A percentile compares a stretch with the other conserved stretches of the same genome.
These are phyloP conservation scores for Stephania japonica DNA, from an alignment of 164 flowering plant genomes.

Conservation along the genomic window DNA sequence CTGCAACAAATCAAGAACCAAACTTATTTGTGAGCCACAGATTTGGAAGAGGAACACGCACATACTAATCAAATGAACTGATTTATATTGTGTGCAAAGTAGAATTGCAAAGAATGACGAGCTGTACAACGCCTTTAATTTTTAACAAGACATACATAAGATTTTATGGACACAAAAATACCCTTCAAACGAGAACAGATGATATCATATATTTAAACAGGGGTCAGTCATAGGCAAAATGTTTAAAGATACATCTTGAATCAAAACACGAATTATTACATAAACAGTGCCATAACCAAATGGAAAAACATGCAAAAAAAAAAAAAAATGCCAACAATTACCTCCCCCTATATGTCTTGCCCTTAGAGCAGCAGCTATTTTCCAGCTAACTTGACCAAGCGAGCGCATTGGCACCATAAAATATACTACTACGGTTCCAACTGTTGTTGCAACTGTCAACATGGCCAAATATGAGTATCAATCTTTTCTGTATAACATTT, in stretches of 20 bases:
- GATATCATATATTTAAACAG: neutral
- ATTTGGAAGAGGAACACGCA: neutral
- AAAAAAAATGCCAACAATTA: slow-evolving; percentile 20
- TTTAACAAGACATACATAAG: neutral
- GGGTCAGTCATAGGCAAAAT: neutral
- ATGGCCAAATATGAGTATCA: slow-evolving; percentile 5
- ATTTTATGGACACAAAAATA: neutral
- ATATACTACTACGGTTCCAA: slow-evolving; percentile 82
- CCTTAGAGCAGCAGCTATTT: slow-evolving; percentile 88
- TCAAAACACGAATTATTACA: neutral
- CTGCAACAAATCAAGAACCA: slow-evolving; percentile 31
- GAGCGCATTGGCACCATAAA: slow-evolving; percentile 77
- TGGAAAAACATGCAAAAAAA: neutral
- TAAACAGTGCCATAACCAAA: neutral
- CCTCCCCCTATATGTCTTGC: slow-evolving; percentile 93
- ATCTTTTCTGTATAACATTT: no score
- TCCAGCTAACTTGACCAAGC: slow-evolving; percentile 87
- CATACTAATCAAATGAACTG: neutral
- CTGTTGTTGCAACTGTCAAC: slow-evolving; percentile 67
- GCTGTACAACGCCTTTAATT: no score
- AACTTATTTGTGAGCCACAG: slow-evolving; percentile 7
- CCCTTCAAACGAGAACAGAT: neutral
- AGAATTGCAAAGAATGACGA: neutral
- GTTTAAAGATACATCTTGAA: neutral
- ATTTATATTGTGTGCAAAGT: neutral